These are phyloP conservation scores for Pseudogymnoascus sp. DNA, from an alignment of 2,329 filamentous ascomycete species.

Conservation along the genomic window DNA sequence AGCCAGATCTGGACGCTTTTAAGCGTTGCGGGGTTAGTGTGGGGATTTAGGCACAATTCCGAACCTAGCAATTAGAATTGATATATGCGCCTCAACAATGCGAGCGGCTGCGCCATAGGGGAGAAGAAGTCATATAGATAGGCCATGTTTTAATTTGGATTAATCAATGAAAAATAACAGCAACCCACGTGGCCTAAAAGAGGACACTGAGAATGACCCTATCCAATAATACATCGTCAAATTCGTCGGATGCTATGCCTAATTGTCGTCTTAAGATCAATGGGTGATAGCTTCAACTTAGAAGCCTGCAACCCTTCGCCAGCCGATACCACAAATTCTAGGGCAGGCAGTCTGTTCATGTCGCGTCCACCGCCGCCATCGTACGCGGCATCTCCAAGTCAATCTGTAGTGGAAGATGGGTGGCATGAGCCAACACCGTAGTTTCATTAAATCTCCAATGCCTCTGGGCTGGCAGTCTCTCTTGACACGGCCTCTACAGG, in stretches of 20 bases:
- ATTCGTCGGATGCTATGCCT: not conserved
- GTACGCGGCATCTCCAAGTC: not conserved
- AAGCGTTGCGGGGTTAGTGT: conserved; percentile 7
- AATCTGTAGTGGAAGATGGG: not conserved
- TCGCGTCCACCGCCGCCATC: not conserved
- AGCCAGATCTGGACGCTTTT: conserved; percentile 4
- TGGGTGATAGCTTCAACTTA: not conserved
- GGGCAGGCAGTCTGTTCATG: not conserved
- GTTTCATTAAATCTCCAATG: not conserved
- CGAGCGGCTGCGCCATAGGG: not conserved
- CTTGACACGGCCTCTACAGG: not conserved
- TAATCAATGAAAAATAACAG: conserved; percentile 5
- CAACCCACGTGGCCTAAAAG: not conserved
- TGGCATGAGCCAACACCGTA: not conserved
- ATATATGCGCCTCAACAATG: not conserved
- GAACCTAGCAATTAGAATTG: conserved; percentile 1
- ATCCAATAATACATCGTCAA: not conserved
- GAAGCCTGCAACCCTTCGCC: not conserved
- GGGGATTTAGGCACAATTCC: conserved; percentile 3
- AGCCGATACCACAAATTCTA: not conserved
- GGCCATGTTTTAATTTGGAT: conserved; percentile 2
- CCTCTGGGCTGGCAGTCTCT: not conserved
- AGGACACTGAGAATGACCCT: not conserved
- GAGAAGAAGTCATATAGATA: not conserved
- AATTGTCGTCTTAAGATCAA: not conserved